Evolutionary conservation across 78 protist species (phyloP).

Genomic region (Pigoraptor vietnamica): DNA sequence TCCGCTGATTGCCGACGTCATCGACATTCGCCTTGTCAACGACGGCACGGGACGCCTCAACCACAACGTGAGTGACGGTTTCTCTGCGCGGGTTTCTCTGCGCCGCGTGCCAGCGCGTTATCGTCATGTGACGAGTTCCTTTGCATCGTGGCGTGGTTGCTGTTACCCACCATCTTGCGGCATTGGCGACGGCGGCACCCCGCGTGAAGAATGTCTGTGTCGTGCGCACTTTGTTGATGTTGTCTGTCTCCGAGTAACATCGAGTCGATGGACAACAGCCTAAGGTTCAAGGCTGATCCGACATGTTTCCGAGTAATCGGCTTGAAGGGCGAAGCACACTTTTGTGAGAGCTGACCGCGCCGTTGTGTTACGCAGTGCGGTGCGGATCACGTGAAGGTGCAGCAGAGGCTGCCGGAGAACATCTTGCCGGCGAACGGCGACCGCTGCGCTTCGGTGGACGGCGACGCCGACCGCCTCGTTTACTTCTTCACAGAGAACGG

Average conservation of each 20-base stretch:
- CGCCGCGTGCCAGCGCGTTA: not conserved
- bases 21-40: not conserved
- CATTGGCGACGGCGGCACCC: no score
- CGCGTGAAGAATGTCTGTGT: no score
- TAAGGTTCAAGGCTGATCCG: no score
- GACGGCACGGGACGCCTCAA: not conserved
- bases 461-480: constrained; percentile 77
- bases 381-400: constrained; percentile 38
- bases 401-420: not conserved
- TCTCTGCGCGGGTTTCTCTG: not conserved
- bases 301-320: no score
- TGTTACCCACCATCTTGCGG: no score
- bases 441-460: constrained; percentile 58
- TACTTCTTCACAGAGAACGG: constrained; percentile 24
- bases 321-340: no score
- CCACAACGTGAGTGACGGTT: not conserved
- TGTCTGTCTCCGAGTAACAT: not conserved
- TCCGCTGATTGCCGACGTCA: not conserved
- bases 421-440: not conserved
- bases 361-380: constrained; percentile 43
- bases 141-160: no score
- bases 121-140: no score
- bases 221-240: no score
- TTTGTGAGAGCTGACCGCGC: no score
- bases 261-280: no score